Evolutionary conservation across 1,139 yeast species (phyloP).

Genomic region (Magnusiomyces tetraspermus): DNA sequence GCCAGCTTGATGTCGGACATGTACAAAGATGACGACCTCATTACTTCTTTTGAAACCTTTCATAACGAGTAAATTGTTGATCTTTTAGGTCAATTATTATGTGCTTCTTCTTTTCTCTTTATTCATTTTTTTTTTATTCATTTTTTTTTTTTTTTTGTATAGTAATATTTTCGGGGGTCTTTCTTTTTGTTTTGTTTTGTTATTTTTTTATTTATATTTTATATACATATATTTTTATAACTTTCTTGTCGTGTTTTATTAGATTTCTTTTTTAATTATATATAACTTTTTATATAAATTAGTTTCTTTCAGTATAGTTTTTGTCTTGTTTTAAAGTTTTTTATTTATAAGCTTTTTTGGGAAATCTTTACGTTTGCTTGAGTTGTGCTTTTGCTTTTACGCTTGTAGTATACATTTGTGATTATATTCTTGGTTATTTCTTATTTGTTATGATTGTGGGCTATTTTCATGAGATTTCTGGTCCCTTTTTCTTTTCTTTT

Average conservation of each 20-base stretch:
- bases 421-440: no score
- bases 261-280: not conserved
- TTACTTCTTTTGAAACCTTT: not conserved
- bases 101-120: not conserved
- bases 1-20: not conserved
- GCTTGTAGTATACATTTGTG: no score
- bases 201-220: not conserved
- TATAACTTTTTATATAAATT: not conserved
- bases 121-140: not conserved
- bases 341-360: no score
- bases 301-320: no score
- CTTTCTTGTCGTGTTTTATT: not conserved
- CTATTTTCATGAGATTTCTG: no score
- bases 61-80: not conserved
- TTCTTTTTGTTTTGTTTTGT: not conserved
- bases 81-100: no score
- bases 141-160: not conserved
- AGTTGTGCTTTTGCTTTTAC: no score
- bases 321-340: no score
- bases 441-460: no score
- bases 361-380: no score
- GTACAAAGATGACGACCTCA: not conserved
- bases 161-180: not conserved
- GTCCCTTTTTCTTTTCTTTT: no score
- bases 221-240: no score